Base-by-base conservation (phyloP, 805 yeast genomes). In the Saccharomycopsis sp. region DNA sequence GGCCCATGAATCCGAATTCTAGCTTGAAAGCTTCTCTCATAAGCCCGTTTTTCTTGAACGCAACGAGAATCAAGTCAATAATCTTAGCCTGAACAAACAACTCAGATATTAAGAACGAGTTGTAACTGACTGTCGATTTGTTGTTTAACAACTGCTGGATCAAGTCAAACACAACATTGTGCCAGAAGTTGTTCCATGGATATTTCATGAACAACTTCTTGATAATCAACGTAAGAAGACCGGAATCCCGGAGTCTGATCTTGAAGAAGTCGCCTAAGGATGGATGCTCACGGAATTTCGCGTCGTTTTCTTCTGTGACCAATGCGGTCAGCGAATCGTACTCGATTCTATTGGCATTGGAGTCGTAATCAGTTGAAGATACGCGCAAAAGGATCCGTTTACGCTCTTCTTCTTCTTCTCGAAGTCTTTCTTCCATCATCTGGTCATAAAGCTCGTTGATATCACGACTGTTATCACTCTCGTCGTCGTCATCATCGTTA, bases 121-220 rank as follows among this genome's bases (percentile, higher is more conserved):
- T 93, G 66, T 87, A 92, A 14, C 96, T 93, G 60, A 86, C 81
- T 63, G 89, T 93, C 78, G 86, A 80, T 50, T 86, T 81, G 0
- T 97, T 98, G 70, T 90, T 91, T 70, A 94, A 81, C 19, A 94
- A 84, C 70, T 94, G 99, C 71, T 94, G 99, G 35, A 94, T 86
- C 62, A 94, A 83, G 72, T 94, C 99, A 76, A 93, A 94, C 7
- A 94, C 97, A 59, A 94, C 99, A 68, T 93, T 94, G 72, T 94
- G 99, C 76, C 94, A 80, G 68, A 94, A 94, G 69, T 94, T 94
- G 70, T 94, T 94, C 98, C 98, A 94, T 3, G 98, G 97, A 71
- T 85, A 90, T 61, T 79, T 75, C 12, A 57, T 41, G 71, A 92
- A 85, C 67, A 94, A 89, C 78, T 87, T 83, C 25, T 79, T 72